Evolutionary conservation across 768 basidiomycete species (phyloP), one percentile per base, ranked within the genome.

Genomic region (Mycena epipterygia): DNA sequence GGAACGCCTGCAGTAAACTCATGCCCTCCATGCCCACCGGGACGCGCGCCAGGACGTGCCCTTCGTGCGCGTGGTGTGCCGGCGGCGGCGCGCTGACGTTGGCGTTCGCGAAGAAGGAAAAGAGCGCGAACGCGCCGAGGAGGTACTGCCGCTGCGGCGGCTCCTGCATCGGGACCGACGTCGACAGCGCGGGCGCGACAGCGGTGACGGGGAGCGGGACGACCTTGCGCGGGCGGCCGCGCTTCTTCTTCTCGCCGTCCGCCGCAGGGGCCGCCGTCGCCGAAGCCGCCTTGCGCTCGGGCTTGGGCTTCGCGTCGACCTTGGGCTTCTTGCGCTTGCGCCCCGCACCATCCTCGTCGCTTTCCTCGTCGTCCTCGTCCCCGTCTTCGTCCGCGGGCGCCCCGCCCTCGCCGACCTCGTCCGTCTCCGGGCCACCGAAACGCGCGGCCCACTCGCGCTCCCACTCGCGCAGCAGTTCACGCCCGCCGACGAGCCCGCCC

Each of bases 51-150:
- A 93, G 80, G 17, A 93, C 90, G 11, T 84, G 80, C 8, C 93
- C 93, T 16, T 87, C 83, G 68, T 92, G 90, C 0, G 85, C 81
- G 58, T 91, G 88, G 33, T 79, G 75, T 32, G 78, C 72, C 8
- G 82, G 79, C 0, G 29, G 71, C 13, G 81, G 79, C 4, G 80
- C 79, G 1, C 87, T 84, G 0, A 90, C 85, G 21, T 93, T 78
- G 2, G 92, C 90, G 0, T 91, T 92, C 74, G 93, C 94, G 84
- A 95, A 93, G 81, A 95, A 93, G 0, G 93, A 95, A 82, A 96
- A 94, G 62, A 95, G 84, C 0, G 93, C 93, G 75, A 95, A 95
- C 30, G 89, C 89, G 30, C 93, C 94, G 53, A 96, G 89, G 59
- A 95, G 90, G 78, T 93, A 95, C 70, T 94, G 93, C 29, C 84